phyloP scores from a whole-genome alignment of 2,329 filamentous ascomycete genomes.

The Epichloe brachyelytri region DNA sequence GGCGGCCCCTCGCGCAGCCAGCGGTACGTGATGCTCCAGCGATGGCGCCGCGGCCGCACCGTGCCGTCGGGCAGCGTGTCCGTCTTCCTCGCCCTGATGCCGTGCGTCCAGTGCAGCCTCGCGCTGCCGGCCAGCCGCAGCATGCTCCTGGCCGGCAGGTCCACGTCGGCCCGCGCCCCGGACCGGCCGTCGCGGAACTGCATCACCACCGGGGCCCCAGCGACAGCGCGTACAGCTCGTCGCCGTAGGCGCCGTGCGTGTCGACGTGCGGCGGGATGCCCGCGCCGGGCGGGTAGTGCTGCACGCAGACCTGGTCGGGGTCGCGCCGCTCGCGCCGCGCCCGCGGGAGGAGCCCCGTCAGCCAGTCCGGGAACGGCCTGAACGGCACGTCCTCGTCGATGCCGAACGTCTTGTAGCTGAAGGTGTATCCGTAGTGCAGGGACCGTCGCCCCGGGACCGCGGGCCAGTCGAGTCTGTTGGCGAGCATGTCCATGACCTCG shows the following conservation, averaged over 20 bases:
- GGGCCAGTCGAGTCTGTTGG: conserved; percentile 4
- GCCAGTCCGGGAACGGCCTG: conserved; percentile 37
- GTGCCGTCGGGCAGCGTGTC: conserved; percentile 33
- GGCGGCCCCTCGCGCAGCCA: conserved; percentile 32
- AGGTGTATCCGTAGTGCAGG: conserved; percentile 41
- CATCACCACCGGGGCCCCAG: conserved; percentile 30
- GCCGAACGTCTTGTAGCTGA: conserved; percentile 45
- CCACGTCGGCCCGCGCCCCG: conserved; percentile 26
- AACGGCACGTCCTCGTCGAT: conserved; percentile 32
- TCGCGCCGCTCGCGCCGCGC: conserved; percentile 28
- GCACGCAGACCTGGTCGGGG: conserved; percentile 46
- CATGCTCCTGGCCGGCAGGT: conserved; percentile 35
- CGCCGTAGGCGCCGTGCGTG: conserved; percentile 34
- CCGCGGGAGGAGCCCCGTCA: conserved; percentile 35
- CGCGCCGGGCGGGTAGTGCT: conserved; percentile 45
- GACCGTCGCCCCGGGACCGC: conserved; percentile 5
- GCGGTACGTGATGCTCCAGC: conserved; percentile 44
- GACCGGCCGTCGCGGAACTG: conserved; percentile 23
- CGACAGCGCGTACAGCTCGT: conserved; percentile 32
- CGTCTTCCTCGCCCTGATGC: conserved; percentile 40
- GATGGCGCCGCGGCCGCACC: conserved; percentile 27
- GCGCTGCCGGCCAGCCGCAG: conserved; percentile 37
- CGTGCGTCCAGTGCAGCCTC: conserved; percentile 42
- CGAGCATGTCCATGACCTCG: conserved; percentile 21
- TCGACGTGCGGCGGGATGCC: conserved; percentile 51